Conservation (phyloP, 108 stramenopile genomes). For the Nannochloropsis salina region DNA sequence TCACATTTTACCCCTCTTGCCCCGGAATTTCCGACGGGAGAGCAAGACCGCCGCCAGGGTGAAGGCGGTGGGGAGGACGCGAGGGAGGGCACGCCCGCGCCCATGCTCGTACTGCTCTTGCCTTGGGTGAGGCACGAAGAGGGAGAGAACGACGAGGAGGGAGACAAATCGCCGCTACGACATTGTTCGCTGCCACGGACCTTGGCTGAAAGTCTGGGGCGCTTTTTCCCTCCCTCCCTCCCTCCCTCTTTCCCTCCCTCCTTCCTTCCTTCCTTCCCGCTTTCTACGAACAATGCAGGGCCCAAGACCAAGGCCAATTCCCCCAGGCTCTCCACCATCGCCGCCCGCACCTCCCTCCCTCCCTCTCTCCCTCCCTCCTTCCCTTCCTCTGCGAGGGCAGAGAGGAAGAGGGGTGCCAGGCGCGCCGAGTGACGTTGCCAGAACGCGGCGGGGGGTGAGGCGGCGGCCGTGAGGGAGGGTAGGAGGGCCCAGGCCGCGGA, state of each 20-base stretch:
- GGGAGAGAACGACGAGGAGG: background rate
- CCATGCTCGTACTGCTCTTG: too few relatives aligned
- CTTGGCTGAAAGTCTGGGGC: background rate
- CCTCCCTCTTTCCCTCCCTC: background rate
- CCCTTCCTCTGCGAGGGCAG: background rate
- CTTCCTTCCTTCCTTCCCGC: background rate
- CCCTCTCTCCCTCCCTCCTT: background rate
- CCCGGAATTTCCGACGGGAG: background rate
- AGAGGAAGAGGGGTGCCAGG: background rate
- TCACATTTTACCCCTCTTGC: background rate
- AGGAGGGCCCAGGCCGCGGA: background rate
- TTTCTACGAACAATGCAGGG: background rate
- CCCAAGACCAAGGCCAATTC: background rate
- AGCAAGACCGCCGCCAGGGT: background rate
- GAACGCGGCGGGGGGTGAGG: background rate
- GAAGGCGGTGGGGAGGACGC: background rate
- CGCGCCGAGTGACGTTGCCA: background rate
- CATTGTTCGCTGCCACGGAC: background rate
- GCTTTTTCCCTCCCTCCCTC: background rate
- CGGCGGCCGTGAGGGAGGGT: background rate
- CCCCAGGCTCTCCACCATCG: background rate
- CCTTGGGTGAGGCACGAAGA: background rate
- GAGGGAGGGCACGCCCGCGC: too few relatives aligned
- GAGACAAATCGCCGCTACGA: too few relatives aligned
- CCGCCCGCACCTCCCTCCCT: background rate